phyloP scores from a whole-genome alignment of 2,329 filamentous ascomycete genomes.

The Penicillium sp. region DNA sequence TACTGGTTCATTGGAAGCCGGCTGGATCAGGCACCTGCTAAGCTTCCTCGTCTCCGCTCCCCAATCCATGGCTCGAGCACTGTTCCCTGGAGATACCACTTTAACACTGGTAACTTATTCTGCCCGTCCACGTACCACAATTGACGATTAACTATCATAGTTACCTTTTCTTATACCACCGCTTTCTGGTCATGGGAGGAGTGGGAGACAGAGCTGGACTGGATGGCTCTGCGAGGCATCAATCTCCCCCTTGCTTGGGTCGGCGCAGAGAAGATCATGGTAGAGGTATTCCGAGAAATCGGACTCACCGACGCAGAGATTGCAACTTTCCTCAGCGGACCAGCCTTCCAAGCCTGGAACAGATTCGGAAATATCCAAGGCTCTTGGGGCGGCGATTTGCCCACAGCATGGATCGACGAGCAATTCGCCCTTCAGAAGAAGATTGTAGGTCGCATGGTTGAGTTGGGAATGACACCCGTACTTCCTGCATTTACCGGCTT shows the following conservation, averaged over 20 bases:
- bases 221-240: constrained; percentile 54
- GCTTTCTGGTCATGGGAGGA: constrained; percentile 57
- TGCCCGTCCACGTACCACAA: neutral
- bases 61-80: constrained; percentile 44
- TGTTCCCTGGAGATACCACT: constrained; percentile 52
- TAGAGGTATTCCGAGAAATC: constrained; percentile 50
- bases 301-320: constrained; percentile 50
- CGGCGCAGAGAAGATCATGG: constrained; percentile 52
- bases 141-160: constrained; percentile 22
- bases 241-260: constrained; percentile 56
- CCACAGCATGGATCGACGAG: constrained; percentile 48
- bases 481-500: constrained; percentile 55
- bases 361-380: constrained; percentile 57
- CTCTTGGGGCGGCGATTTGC: constrained; percentile 50
- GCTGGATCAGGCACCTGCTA: constrained; percentile 33
- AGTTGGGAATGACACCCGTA: constrained; percentile 55
- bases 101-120: constrained; percentile 47
- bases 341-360: constrained; percentile 56
- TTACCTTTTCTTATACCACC: constrained; percentile 55
- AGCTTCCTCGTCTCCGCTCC: constrained; percentile 30
- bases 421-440: constrained; percentile 52
- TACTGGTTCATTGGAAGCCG: constrained; percentile 51
- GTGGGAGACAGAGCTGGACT: constrained; percentile 55
- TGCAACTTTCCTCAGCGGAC: constrained; percentile 49
- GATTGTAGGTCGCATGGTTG: constrained; percentile 52